These are phyloP conservation scores for Sclerotinia borealis DNA, from an alignment of 2,329 filamentous ascomycete genomes.

Conservation along the genomic window DNA sequence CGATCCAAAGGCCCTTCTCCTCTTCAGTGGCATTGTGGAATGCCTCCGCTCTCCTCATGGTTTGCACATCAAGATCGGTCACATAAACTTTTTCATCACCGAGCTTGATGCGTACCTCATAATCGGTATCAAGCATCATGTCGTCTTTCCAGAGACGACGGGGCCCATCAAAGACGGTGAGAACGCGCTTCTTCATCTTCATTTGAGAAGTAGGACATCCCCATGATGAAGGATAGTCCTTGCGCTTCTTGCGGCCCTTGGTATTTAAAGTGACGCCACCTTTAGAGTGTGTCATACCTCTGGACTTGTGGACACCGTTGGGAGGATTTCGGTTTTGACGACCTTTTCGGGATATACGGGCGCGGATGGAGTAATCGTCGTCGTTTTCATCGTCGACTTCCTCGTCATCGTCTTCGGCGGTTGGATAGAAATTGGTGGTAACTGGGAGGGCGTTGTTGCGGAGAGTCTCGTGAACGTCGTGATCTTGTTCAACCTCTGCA, in stretches of 20 bases:
- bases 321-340: slow-evolving; percentile 29
- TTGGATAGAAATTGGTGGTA: slow-evolving; percentile 42
- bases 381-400: slow-evolving; percentile 53
- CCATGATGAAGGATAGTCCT: slow-evolving; percentile 91
- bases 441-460: slow-evolving; percentile 49
- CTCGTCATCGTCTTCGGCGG: slow-evolving; percentile 40
- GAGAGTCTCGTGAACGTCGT: slow-evolving; percentile 54
- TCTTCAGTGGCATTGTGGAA: slow-evolving; percentile 74
- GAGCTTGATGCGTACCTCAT: slow-evolving; percentile 83
- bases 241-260: slow-evolving; percentile 77
- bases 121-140: slow-evolving; percentile 95
- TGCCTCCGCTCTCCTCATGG: slow-evolving; percentile 78
- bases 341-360: slow-evolving; percentile 37
- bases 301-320: slow-evolving; percentile 58
- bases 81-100: slow-evolving; percentile 61
- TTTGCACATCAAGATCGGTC: slow-evolving; percentile 89
- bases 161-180: slow-evolving; percentile 85
- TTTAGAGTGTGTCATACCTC: slow-evolving; percentile 72
- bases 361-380: slow-evolving; percentile 49
- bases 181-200: slow-evolving; percentile 96
- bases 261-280: slow-evolving; percentile 59
- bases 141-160: slow-evolving; percentile 94
- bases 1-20: slow-evolving; percentile 81
- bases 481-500: slow-evolving; percentile 59
- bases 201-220: slow-evolving; percentile 88